Evolutionary conservation across 192 early-diverging fungal species (phyloP), one percentile per base, ranked within the genome.

Genomic region (Gamsiella multidivaricata): DNA sequence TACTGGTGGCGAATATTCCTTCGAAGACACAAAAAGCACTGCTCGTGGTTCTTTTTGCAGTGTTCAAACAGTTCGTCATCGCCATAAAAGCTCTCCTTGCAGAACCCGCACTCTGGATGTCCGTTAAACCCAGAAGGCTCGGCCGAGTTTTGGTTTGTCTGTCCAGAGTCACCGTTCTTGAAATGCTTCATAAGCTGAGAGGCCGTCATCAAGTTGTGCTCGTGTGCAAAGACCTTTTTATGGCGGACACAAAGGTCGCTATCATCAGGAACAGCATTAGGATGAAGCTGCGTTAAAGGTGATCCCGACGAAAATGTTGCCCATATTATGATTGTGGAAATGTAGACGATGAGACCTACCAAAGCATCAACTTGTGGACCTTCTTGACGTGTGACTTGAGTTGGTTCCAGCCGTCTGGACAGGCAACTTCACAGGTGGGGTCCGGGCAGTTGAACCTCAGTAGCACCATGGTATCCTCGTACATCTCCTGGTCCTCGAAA

Each of bases 31-130:
- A 97, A 80, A 71, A 94, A 92, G 61, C 97, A 99, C 81, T 98
- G 91, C 72, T 99, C 96, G 80, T 99, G 96, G 63, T 88, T 90
- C 49, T 95, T 88, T 15, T 92, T 86, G 66, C 97, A 99, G 82
- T 99, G 97, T 25, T 94, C 91, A 81, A 88, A 97, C n/a, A 99
- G 84, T 72, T 97, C 94, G 70, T 99, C 97, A 47, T 93, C 87
- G 22, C 92, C 93, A 78, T 97, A 98, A 59, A 95, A 99, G 37
- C 85, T 69, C 28, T 60, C 85, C 34, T 83, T 81, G 79, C 97
- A 99, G 81, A 99, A 99, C 5, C 88, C 90, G 73, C 97, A 99
- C 49, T 89, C 81, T 5, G 96, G 96, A 69, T 99, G 97, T 12
- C 96, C 94, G 11, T 72, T 87, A 65, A 93, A 93, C 5, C 91